Conservation (phyloP, 352 stramenopile species). For the Phytophthora pinifolia region DNA sequence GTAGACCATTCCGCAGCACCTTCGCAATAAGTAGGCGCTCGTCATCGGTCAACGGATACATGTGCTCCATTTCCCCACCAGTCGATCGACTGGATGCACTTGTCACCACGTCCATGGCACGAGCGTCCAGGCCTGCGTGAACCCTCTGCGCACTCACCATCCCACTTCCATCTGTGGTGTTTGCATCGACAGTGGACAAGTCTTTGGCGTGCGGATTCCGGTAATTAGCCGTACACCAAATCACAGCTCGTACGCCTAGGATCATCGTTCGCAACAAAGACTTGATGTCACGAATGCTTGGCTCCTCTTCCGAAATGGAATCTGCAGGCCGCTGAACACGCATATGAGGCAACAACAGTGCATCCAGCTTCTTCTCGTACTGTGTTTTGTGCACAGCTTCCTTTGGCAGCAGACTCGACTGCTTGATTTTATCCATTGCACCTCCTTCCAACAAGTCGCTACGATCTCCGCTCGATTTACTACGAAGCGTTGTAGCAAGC, state of each 20-base stretch:
- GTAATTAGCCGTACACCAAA: constrained; percentile 97
- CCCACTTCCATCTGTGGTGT: constrained; percentile 34
- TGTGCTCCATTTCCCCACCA: constrained; percentile 32
- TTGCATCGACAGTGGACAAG: constrained; percentile 76
- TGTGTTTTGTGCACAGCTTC: constrained; percentile 45
- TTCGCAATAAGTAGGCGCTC: constrained; percentile 93
- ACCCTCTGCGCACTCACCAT: constrained; percentile 25
- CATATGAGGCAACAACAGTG: constrained; percentile 55
- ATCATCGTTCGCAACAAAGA: constrained; percentile 96
- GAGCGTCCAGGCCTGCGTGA: constrained; percentile 15
- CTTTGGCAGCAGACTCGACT: constrained; percentile 75
- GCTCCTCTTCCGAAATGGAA: constrained; percentile 71
- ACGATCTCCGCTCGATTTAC: constrained; percentile 39
- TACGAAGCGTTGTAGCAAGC: constrained; percentile 56
- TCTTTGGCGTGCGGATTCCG: constrained; percentile 86
- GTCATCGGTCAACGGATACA: constrained; percentile 90
- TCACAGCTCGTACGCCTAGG: constrained; percentile 96
- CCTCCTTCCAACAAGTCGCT: constrained; percentile 79
- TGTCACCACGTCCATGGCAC: constrained; percentile 23
- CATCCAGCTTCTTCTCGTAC: constrained; percentile 79
- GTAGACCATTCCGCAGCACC: constrained; percentile 92
- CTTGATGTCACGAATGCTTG: constrained; percentile 90
- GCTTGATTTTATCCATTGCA: constrained; percentile 88
- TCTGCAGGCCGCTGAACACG: constrained; percentile 51
- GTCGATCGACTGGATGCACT: constrained; percentile 21